A percentile compares a stretch with the other conserved stretches of the same genome.
phyloP scores from a whole-genome alignment of 345 rosid genomes.

The Xanthoceras sorbifolium region DNA sequence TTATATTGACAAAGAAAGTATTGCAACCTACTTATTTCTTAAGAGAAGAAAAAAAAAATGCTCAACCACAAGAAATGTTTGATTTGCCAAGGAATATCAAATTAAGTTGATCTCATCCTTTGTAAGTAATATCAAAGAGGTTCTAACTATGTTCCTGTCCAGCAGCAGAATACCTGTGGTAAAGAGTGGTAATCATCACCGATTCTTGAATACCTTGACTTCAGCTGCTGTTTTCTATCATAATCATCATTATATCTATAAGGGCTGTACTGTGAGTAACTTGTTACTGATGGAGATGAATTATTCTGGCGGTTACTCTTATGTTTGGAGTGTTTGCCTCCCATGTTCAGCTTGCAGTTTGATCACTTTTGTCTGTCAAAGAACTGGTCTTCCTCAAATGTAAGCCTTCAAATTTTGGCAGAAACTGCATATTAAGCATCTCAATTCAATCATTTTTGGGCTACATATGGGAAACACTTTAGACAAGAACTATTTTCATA shows the following conservation, averaged over 20 bases:
- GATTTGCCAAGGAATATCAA: background rate
- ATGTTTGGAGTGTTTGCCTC: conserved; percentile 29
- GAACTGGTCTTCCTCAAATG: background rate
- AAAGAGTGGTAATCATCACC: conserved; percentile 41
- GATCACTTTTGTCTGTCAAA: background rate
- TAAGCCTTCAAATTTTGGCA: background rate
- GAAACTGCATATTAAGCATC: background rate
- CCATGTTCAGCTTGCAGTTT: conserved; percentile 26
- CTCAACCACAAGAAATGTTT: background rate
- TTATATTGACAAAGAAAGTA: background rate
- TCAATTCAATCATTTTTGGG: background rate
- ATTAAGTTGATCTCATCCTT: background rate
- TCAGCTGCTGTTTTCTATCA: conserved; percentile 27
- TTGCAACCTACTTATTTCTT: background rate
- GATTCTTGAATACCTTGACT: conserved; percentile 30
- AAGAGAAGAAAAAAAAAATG: background rate
- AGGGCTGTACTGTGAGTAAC: conserved; percentile 10
- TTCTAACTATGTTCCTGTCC: background rate
- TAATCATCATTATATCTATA: conserved; percentile 14
- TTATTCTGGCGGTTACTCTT: background rate
- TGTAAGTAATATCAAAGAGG: background rate
- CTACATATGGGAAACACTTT: background rate
- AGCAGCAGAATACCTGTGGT: conserved; percentile 32
- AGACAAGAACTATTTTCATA: too few relatives aligned
- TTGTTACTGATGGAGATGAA: conserved; percentile 19